A percentile compares a stretch with the other conserved stretches of the same genome.
phyloP scores from a whole-genome alignment of 805 yeast genomes.

The Candida ficus region DNA sequence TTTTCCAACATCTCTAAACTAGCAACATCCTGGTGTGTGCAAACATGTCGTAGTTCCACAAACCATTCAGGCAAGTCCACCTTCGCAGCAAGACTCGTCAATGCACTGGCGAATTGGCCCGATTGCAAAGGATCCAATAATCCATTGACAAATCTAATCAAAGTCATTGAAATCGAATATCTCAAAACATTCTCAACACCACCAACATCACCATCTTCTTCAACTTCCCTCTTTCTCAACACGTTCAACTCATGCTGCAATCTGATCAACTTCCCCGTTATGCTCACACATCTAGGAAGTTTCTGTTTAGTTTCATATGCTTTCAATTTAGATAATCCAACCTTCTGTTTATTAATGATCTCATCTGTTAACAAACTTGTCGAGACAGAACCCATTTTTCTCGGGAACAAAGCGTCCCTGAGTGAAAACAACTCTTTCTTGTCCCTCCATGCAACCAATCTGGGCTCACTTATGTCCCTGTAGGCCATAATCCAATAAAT shows the following conservation, averaged over 20 bases:
- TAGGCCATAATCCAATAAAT: too few species aligned
- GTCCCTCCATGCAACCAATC: neutral
- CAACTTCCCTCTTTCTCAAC: neutral
- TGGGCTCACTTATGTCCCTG: neutral
- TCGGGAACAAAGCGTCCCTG: neutral
- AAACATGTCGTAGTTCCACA: slow-evolving; percentile 85
- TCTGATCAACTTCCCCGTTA: slow-evolving; percentile 15
- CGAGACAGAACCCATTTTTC: too few species aligned
- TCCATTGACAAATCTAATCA: slow-evolving; percentile 88
- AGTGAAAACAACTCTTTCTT: neutral
- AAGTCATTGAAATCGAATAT: slow-evolving; percentile 44
- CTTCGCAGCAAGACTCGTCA: slow-evolving; percentile 66
- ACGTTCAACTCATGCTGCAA: slow-evolving; percentile 2
- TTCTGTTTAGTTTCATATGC: slow-evolving; percentile 14
- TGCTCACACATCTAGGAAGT: slow-evolving; percentile 17
- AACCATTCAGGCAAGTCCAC: slow-evolving; percentile 70
- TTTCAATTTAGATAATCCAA: slow-evolving; percentile 13
- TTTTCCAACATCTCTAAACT: slow-evolving; percentile 59
- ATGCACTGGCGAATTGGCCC: slow-evolving; percentile 70
- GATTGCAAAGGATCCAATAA: slow-evolving; percentile 82
- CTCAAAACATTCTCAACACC: neutral
- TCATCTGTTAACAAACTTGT: neutral
- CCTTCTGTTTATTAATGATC: neutral
- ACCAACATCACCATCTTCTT: too few species aligned
- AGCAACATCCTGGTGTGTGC: slow-evolving; percentile 87